Evolutionary conservation across 768 basidiomycete genomes (phyloP), one percentile per base, ranked within the genome.

Genomic region (Neoboletus subvelutipes): DNA sequence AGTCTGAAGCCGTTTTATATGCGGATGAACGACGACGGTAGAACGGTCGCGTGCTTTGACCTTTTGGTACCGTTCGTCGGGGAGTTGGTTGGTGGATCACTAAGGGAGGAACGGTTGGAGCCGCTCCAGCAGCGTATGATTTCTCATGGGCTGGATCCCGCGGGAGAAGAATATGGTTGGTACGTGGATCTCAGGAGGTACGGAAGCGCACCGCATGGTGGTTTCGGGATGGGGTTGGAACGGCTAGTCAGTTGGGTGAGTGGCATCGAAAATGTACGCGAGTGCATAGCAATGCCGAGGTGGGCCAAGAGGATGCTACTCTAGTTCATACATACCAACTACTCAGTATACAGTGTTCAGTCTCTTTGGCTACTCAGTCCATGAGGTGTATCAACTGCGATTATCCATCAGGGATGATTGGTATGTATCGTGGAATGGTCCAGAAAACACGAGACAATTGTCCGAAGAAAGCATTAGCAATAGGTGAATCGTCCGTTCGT

Each of bases 221-320:
- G 97, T 17, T 98, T 94, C 73, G 97, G 97, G 6, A 79, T 98
- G 77, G 97, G 97, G 2, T 97, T 96, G 66, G 97, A 99, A 72
- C 77, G 97, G 58, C 76, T 97, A 20, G 78, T 98, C 18, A 83
- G 85, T 43, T 96, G 92, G 90, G 73, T 97, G 12, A 85, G 87
- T 20, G 94, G 94, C 0, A 78, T 92, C 45, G 87, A 88, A 57
- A 98, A 96, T 72, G 82, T 98, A n/a, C 78, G 91, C 57, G 97
- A 99, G 70, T 92, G 92, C 65, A 84, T 95, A 41, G 84, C 92
- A 6, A 92, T 97, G 80, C 95, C 95, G 1, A 76, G 96, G 57
- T 94, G 92, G 92, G 80, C 86, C 15, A 90, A 89, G 34, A 79
- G 85, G 68, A 88, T 90, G 86, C 59, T 87, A 49, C 69, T 92